Evolutionary conservation across 495 filamentous ascomycete genomes (phyloP), one percentile per base, ranked within the genome.

Genomic region (Talaromyces nanjingensis): DNA sequence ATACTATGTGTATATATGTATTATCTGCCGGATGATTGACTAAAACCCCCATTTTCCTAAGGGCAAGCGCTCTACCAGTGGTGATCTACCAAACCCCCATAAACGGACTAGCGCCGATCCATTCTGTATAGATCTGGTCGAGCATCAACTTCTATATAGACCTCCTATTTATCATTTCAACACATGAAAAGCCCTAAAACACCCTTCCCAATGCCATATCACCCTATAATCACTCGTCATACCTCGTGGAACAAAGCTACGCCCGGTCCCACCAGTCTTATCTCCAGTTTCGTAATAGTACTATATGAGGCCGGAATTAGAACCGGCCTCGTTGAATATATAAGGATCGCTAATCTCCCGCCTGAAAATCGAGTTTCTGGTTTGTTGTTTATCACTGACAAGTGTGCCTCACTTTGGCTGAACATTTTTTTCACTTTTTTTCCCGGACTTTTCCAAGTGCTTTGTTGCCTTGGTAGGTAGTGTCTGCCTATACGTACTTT

Each of bases 261-360:
- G 29, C n/a, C 14, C 25, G 60, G 60, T 47, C 45, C 60, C 60
- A 62, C 60, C 45, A 25, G 39, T 27, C 18, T 34, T 52, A 49
- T 33, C 60, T 53, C 60, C 52, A 52, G 0, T 62, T 54, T 62
- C 42, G 60, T 31, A 52, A 54, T 52, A 56, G 49, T 24, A 8
- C 62, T 55, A 60, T 55, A 56, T 67, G 74, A 80, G 83, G 83
- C 83, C 83, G 83, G 83, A 84, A 86, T 83, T 65, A 66, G 81
- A 82, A 81, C 84, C 84, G 84, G 84, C 84, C 83, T 79, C 77
- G 65, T 65, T 69, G 74, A 76, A 81, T 85, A 80, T 84, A 80
- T 80, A 80, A 83, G 77, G 77, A 75, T 72, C 70, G 60, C 67
- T 67, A 72, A 63, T 67, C 67, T 68, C 69, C 70, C 73, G 71